Conservation (phyloP, 2,329 filamentous ascomycete species). For the Ramularia endophylla region DNA sequence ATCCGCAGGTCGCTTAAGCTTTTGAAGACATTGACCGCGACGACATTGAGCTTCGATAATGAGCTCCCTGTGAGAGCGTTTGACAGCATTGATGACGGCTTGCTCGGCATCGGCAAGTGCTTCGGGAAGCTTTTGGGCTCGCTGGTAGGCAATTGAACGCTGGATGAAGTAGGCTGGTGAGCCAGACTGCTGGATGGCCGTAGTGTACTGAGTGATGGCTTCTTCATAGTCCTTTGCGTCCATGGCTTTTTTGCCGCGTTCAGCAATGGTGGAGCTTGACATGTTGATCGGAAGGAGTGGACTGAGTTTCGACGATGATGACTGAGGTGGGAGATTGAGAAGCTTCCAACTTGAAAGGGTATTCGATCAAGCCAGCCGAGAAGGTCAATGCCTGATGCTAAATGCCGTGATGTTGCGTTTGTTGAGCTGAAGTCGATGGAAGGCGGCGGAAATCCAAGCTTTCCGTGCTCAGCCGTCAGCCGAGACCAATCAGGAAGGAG, state of each 20-base stretch:
- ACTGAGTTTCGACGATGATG: too few relatives aligned
- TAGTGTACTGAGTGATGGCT: slow-evolving; percentile 63
- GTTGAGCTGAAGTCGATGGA: too few relatives aligned
- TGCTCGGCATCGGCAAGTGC: slow-evolving; percentile 43
- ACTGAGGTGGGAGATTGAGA: too few relatives aligned
- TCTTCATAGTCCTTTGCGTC: slow-evolving; percentile 56
- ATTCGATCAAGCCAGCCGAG: too few relatives aligned
- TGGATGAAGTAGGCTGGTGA: slow-evolving; percentile 76
- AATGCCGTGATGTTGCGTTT: too few relatives aligned
- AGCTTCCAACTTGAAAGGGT: too few relatives aligned
- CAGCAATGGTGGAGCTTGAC: slow-evolving; percentile 46
- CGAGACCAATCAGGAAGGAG: too few relatives aligned
- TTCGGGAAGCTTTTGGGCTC: slow-evolving; percentile 45
- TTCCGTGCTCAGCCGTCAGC: too few relatives aligned
- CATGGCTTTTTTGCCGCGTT: slow-evolving; percentile 56
- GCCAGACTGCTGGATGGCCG: slow-evolving; percentile 54
- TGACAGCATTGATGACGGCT: slow-evolving; percentile 58
- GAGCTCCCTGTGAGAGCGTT: slow-evolving; percentile 66
- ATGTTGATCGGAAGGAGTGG: slow-evolving; percentile 14
- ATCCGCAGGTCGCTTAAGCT: slow-evolving; percentile 66
- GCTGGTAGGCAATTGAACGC: slow-evolving; percentile 72
- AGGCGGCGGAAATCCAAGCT: background rate
- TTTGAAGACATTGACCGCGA: slow-evolving; percentile 65
- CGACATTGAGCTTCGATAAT: slow-evolving; percentile 79
- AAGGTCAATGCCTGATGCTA: too few relatives aligned